A percentile compares a stretch with the other conserved stretches of the same genome.
These are phyloP conservation scores for Boletus edulis DNA, from an alignment of 768 basidiomycete genomes.

Conservation along the genomic window DNA sequence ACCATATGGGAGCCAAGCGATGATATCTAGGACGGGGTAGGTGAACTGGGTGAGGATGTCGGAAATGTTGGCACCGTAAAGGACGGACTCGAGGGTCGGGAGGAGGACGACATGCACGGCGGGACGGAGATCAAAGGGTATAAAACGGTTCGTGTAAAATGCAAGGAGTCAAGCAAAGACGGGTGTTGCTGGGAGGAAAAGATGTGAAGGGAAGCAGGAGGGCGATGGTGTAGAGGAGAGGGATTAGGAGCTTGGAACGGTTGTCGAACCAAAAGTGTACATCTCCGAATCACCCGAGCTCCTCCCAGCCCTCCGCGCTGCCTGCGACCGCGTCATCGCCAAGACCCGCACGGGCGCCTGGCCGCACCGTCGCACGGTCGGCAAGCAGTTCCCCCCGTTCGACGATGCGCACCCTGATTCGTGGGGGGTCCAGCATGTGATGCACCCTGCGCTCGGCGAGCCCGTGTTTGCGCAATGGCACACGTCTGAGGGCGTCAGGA, in stretches of 20 bases:
- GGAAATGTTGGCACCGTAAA: conserved; percentile 97
- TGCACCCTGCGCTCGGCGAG: conserved; percentile 72
- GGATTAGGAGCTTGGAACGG: conserved; percentile 75
- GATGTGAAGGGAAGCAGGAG: conserved; percentile 83
- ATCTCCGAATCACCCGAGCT: conserved; percentile 21
- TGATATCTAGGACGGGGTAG: conserved; percentile 85
- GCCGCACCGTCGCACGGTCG: conserved; percentile 67
- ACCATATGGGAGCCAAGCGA: conserved; percentile 98
- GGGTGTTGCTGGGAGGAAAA: conserved; percentile 86
- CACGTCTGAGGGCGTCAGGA: conserved; percentile 48
- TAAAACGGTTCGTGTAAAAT: conserved; percentile 85
- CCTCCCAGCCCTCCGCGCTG: conserved; percentile 40
- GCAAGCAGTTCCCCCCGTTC: conserved; percentile 78
- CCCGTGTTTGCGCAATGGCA: conserved; percentile 66
- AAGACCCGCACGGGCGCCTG: conserved; percentile 60
- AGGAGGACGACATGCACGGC: conserved; percentile 88
- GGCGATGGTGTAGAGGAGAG: conserved; percentile 62
- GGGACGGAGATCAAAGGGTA: conserved; percentile 74
- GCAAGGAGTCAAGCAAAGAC: conserved; percentile 83
- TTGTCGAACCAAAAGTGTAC: too few species aligned
- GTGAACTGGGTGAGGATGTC: conserved; percentile 95
- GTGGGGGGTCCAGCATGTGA: conserved; percentile 80
- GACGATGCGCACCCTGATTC: conserved; percentile 59
- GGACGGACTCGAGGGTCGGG: conserved; percentile 90
- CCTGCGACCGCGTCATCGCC: conserved; percentile 49